Percentiles rank a stretch among this genome's conserved stretches.
Conservation (phyloP, 2,329 filamentous ascomycete genomes). For the Fusarium brachygibbosum region DNA sequence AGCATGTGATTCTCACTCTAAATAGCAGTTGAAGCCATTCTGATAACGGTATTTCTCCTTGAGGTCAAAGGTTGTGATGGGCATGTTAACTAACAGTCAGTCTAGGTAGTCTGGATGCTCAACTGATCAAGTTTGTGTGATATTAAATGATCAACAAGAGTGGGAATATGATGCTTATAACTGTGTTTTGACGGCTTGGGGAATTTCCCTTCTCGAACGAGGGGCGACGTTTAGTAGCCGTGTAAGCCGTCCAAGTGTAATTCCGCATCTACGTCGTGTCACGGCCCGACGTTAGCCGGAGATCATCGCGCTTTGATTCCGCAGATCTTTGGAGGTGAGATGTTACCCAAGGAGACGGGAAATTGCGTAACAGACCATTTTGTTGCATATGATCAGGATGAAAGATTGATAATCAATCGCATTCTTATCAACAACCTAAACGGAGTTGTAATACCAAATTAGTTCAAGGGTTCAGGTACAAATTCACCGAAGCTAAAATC, state of each 20-base stretch:
- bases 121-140: conserved; percentile 3
- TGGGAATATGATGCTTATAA: conserved; percentile 44
- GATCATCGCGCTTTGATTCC: conserved; percentile 42
- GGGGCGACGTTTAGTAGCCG: conserved; percentile 42
- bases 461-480: conserved; percentile 7
- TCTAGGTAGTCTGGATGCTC: conserved; percentile 5
- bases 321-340: conserved; percentile 20
- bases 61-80: conserved; percentile 62
- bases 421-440: not conserved
- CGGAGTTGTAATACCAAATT: not conserved
- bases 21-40: conserved; percentile 81
- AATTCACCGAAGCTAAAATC: conserved; percentile 13
- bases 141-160: not conserved
- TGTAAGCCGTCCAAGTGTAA: conserved; percentile 41
- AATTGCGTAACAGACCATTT: conserved; percentile 6
- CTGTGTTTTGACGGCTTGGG: conserved; percentile 28
- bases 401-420: not conserved
- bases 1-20: conserved; percentile 70
- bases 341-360: conserved; percentile 4
- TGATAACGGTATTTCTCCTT: conserved; percentile 78
- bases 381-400: conserved; percentile 23
- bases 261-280: conserved; percentile 45
- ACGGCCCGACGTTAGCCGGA: conserved; percentile 51
- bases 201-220: conserved; percentile 28
- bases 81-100: too few relatives aligned